Evolutionary conservation across 768 basidiomycete species (phyloP), one percentile per base, ranked within the genome.

Genomic region (Termitomyces titanicus): DNA sequence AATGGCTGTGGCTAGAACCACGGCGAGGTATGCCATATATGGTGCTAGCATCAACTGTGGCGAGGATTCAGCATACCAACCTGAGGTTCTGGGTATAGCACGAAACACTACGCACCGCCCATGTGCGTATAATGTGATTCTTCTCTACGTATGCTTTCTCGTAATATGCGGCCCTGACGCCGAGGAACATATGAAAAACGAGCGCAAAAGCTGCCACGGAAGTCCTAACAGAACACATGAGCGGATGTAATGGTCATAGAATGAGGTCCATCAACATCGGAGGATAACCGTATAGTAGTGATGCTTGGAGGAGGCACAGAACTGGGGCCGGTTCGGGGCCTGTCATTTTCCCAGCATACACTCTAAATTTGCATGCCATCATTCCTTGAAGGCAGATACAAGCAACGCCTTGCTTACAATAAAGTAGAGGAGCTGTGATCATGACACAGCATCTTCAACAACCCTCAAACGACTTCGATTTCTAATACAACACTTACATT

Each of bases 201-300:
- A 81, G 72, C 44, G 68, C 68, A 27, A 79, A 70, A 2, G 71
- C 74, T 7, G 77, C 67, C 18, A 70, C 69, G 0, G 78, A 76
- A 6, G 74, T 62, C 57, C 79, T 81, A 44, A 20, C 2, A 3
- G 40, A 18, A 35, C 27, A 42, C 31, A 38, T 57, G 13, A 54
- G 40, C 20, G 18, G 10, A 39, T 38, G 42, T 15, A 15, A 31
- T 6, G 5, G 17, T 17, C 13, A 9, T 11, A 35, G 4, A 8
- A 25, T 11, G 18, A 25, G 15, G n/a, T 31, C 11, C n/a, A 39
- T 75, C 57, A 57, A 78, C 79, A 80, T 66, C 0, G 75, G 68
- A n/a, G 79, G 78, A 64, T 75, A 71, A 6, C 76, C 78, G 56
- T 79, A 79, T 17, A 80, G 63, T 47, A 80, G 63, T 5, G 78